Evolutionary conservation across 208 protist genomes (phyloP).

Genomic region (Acanthamoeba castellanii): DNA sequence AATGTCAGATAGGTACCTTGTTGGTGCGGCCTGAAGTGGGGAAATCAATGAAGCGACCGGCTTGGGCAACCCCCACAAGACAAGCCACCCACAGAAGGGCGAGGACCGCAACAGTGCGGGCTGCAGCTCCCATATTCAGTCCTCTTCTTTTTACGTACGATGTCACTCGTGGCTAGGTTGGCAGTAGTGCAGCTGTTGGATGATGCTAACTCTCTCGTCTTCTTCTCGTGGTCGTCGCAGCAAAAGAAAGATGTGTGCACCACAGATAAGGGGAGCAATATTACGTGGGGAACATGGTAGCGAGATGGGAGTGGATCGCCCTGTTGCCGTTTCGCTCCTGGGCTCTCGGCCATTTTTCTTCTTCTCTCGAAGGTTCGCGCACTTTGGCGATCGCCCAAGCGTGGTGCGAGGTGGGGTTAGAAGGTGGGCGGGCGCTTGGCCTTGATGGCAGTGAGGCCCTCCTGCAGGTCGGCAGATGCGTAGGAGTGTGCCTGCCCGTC

Average conservation of each 20-base stretch:
- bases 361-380: not conserved
- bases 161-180: too few relatives aligned
- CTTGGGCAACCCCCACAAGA: not conserved
- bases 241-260: too few relatives aligned
- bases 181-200: too few relatives aligned
- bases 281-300: too few relatives aligned
- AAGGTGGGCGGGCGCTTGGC: conserved; percentile 40
- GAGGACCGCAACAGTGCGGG: not conserved
- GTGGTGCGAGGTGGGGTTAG: not conserved
- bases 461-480: conserved; percentile 49
- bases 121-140: not conserved
- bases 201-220: too few relatives aligned
- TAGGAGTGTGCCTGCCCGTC: conserved; percentile 75
- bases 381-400: not conserved
- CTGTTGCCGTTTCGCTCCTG: too few relatives aligned
- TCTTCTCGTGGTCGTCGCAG: too few relatives aligned
- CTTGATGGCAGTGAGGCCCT: conserved; percentile 63
- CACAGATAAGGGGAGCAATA: too few relatives aligned
- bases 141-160: not conserved
- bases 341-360: not conserved
- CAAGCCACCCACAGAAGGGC: not conserved
- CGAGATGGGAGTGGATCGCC: too few relatives aligned
- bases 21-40: not conserved
- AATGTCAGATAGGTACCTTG: not conserved
- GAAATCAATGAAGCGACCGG: conserved; percentile 9